Evolutionary conservation across 2,329 filamentous ascomycete genomes (phyloP).

Genomic region (Mycosphaerella sp.): DNA sequence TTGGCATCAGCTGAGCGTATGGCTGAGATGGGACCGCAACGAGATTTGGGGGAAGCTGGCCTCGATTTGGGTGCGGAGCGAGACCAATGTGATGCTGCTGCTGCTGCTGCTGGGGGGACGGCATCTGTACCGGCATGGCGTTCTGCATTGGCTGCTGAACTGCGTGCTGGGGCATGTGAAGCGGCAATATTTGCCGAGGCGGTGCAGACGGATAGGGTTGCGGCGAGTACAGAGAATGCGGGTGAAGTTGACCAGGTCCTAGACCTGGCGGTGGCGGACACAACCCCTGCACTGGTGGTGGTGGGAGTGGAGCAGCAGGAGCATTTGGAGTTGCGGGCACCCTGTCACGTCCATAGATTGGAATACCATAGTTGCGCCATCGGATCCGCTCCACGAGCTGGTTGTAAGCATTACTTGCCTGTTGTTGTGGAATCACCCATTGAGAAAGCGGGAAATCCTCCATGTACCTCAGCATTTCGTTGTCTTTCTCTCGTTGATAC

Average conservation of each 20-base stretch:
- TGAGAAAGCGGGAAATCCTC: slow-evolving; percentile 24
- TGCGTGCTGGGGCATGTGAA: neutral
- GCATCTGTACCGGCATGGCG: neutral
- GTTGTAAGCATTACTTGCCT: slow-evolving; percentile 21
- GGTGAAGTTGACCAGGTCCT: slow-evolving; percentile 1
- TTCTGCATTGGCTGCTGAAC: neutral
- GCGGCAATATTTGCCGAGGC: neutral
- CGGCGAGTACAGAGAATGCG: neutral
- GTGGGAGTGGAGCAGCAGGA: neutral
- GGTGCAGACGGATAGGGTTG: neutral
- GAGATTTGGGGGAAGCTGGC: slow-evolving; percentile 9
- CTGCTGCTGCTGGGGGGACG: neutral
- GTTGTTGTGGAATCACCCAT: slow-evolving; percentile 26
- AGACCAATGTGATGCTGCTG: slow-evolving; percentile 3
- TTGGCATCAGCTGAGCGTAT: slow-evolving; percentile 13
- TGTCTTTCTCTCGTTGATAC: slow-evolving; percentile 26
- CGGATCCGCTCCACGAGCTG: slow-evolving; percentile 25
- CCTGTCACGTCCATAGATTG: slow-evolving; percentile 23
- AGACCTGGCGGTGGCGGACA: neutral
- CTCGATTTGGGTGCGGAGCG: slow-evolving; percentile 7
- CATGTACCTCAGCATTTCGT: slow-evolving; percentile 28
- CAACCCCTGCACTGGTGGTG: neutral
- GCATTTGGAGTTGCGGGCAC: slow-evolving; percentile 5
- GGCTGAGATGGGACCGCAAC: slow-evolving; percentile 15
- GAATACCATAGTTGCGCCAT: slow-evolving; percentile 24